Evolutionary conservation across 2,329 filamentous ascomycete genomes (phyloP), one percentile per base, ranked within the genome.

Genomic region (Sarocladium strictum): DNA sequence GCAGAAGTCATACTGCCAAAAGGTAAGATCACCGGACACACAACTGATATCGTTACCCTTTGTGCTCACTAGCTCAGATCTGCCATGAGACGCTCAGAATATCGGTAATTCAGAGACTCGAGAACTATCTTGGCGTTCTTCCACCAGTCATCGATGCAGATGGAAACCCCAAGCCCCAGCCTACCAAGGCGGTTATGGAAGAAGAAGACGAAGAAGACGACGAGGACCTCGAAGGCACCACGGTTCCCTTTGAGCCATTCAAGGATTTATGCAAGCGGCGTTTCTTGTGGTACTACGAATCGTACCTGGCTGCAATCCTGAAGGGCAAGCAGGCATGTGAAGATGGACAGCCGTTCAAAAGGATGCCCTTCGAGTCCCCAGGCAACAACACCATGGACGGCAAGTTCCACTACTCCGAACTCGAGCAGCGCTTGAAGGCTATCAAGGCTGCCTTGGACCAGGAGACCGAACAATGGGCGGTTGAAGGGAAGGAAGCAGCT

Each of bases 261-360:
- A 86, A 85, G 60, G 93, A 97, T 64, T 76, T 96, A 4, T 89
- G 87, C 77, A 97, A 97, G 71, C 85, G 88, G 35, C 84, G 92
- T 1, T 97, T 97, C 66, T 75, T 97, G 14, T 97, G 94, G 94
- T 97, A 97, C 71, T 96, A 89, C 68, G 88, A 95, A 60, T 88
- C 88, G 2, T 97, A 97, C 65, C 74, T 94, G 21, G 74, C 79
- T 3, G 80, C 86, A 1, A 85, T 96, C 53, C 77, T 84, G 35
- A 78, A 84, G 57, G 87, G 85, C 26, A 80, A 77, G 61, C 68
- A 74, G 24, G 83, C 89, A 60, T 81, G 86, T 54, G 78, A 80
- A 57, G 83, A 86, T 57, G 80, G 82, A 2, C 73, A 82, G 35
- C 58, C 67, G 0, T 97, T 99, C 64, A 69, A 74, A n/a, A 80